phyloP scores from a whole-genome alignment of 306 rosid species.

The Nissolia schottii region DNA sequence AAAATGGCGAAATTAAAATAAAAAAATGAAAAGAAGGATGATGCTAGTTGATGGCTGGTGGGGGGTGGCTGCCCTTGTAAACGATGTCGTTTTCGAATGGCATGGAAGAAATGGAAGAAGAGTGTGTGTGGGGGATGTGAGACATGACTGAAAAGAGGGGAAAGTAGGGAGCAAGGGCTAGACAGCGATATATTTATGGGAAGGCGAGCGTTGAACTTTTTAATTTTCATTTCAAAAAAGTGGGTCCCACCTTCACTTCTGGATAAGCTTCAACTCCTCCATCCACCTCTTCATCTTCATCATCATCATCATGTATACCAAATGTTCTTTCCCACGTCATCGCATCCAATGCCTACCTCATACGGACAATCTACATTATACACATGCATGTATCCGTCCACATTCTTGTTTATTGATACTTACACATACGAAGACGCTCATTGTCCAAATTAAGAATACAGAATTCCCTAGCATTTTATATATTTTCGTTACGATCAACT shows the following conservation, averaged over 20 bases:
- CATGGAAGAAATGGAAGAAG: not conserved
- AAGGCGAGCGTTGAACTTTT: not conserved
- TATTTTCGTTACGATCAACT: no score
- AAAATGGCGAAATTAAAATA: not conserved
- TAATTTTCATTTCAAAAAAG: not conserved
- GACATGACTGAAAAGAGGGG: not conserved
- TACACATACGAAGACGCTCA: not conserved
- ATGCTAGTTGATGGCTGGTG: not conserved
- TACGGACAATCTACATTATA: no score
- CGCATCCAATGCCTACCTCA: not conserved
- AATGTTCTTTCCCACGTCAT: constrained; percentile 24
- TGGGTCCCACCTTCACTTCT: constrained; percentile 35
- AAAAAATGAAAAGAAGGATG: not conserved
- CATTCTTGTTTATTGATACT: not conserved
- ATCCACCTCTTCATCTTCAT: no score
- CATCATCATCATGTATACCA: not conserved
- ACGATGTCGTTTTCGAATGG: not conserved
- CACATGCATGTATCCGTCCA: not conserved
- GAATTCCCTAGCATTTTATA: no score
- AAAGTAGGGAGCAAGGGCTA: not conserved
- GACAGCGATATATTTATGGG: constrained; percentile 19
- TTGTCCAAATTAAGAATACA: not conserved
- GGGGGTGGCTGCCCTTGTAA: no score
- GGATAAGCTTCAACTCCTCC: constrained; percentile 61
- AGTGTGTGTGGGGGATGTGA: not conserved